These are phyloP conservation scores for Sequoia sempervirens DNA, from an alignment of 75 land plant species.

Conservation along the genomic window DNA sequence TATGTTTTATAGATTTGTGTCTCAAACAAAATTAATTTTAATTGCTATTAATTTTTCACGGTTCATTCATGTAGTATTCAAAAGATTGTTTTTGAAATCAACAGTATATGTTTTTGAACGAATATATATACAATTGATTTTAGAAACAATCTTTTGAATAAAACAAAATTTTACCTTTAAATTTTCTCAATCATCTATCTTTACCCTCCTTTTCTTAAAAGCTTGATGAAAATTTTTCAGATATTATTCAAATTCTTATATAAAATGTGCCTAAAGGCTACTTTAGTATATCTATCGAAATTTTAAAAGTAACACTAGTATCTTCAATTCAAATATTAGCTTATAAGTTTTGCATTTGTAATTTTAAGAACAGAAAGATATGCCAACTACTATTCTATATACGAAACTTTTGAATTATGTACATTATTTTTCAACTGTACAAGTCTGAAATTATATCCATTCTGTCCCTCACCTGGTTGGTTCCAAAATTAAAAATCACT, in stretches of 20 bases:
- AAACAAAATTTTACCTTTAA: no score
- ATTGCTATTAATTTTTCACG: background rate
- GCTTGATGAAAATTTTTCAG: background rate
- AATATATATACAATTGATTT: no score
- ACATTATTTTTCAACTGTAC: background rate
- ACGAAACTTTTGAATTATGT: background rate
- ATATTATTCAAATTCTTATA: background rate
- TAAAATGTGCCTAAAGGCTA: background rate
- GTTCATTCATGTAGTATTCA: no score
- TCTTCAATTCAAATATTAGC: background rate
- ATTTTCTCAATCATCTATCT: background rate
- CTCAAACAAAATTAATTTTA: no score
- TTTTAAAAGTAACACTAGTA: background rate
- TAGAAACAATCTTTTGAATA: background rate
- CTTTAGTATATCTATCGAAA: background rate
- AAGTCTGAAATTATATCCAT: background rate
- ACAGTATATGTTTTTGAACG: background rate
- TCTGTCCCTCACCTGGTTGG: background rate
- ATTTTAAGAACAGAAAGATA: background rate
- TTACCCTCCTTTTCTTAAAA: background rate
- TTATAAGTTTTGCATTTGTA: background rate
- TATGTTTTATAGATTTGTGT: no score
- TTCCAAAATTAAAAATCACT: background rate
- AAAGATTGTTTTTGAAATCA: background rate
- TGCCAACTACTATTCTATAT: background rate